Base-by-base conservation (phyloP, 1,284 basidiomycete species). In the Psilocybe mexicana region DNA sequence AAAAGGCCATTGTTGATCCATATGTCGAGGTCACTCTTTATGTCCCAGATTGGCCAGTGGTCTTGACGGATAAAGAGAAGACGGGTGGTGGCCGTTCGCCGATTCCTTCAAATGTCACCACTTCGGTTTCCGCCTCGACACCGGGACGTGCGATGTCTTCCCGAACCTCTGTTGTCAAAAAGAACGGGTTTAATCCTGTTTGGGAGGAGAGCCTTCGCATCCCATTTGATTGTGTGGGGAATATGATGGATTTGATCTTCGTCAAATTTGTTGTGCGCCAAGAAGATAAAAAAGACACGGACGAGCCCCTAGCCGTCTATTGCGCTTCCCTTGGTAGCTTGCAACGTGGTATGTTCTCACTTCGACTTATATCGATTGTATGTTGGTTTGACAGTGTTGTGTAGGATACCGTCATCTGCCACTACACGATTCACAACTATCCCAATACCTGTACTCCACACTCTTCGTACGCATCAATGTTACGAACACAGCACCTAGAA, bases 181-280 rank as follows among this genome's bases (percentile, higher is more conserved):
- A 91, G 69, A 94, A 95, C 66, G 91, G 93, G 3, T 94, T 95
- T 76, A 96, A 95, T 69, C 94, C 94, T 0, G 76, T 88, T 2
- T 98, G 94, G 92, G 82, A 93, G 65, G 86, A 94, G 68, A 76
- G 75, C 25, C 72, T 95, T 26, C 75, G 77, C 40, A 78, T 96
- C 35, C 83, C 86, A 10, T 90, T 95, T 69, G 83, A 87, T 54
- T 86, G 87, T 65, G 82, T 88, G 1, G 88, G 88, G 0, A 85
- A 85, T 45, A 90, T 94, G 86, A 78, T 79, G 62, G 92, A 93
- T 57, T 78, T 97, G 25, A 82, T 92, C 18, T 96, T 98, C 67
- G 81, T 96, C 43, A 79, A 85, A 59, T 88, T 96, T 65, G 81
- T 85, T 30, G 86, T 97, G 43, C 82, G 86, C 64, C 84, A 87